These are phyloP conservation scores for Yamadazyma kitorensis DNA, from an alignment of 805 yeast genomes.

Conservation along the genomic window DNA sequence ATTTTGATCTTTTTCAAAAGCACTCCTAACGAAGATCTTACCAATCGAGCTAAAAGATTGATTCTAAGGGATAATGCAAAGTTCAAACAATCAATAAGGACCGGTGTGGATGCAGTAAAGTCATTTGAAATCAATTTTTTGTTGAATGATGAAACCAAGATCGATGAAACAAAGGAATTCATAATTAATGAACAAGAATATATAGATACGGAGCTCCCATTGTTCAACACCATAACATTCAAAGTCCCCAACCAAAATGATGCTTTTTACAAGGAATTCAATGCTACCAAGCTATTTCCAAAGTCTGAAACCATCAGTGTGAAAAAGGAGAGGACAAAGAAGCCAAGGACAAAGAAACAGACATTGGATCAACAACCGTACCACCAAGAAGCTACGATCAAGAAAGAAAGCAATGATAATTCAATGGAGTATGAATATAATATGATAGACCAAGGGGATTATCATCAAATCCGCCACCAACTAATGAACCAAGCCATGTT, in stretches of 20 bases:
- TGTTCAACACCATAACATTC: constrained; percentile 6
- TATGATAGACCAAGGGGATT: no score
- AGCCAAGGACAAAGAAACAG: no score
- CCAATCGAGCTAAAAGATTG: constrained; percentile 5
- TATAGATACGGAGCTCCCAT: constrained; percentile 6
- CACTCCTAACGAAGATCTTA: constrained; percentile 1
- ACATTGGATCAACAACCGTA: neutral
- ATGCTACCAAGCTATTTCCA: constrained; percentile 8
- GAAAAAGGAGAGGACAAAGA: no score
- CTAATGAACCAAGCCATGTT: no score
- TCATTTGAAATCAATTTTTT: constrained; percentile 12
- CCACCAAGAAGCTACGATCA: neutral
- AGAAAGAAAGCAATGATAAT: neutral
- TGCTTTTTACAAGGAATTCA: constrained; percentile 6
- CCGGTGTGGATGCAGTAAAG: constrained; percentile 3
- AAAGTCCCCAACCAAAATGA: constrained; percentile 6
- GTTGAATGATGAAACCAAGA: constrained; percentile 6
- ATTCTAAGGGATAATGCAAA: constrained; percentile 1
- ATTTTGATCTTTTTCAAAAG: constrained; percentile 8
- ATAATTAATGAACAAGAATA: constrained; percentile 3
- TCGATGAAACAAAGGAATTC: neutral
- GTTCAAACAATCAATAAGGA: neutral
- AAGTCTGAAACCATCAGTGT: no score
- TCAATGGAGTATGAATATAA: no score
- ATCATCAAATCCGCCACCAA: no score